Evolutionary conservation across 345 rosid genomes (phyloP), one percentile per base, ranked within the genome.

Genomic region (Rubroshorea leprosula): DNA sequence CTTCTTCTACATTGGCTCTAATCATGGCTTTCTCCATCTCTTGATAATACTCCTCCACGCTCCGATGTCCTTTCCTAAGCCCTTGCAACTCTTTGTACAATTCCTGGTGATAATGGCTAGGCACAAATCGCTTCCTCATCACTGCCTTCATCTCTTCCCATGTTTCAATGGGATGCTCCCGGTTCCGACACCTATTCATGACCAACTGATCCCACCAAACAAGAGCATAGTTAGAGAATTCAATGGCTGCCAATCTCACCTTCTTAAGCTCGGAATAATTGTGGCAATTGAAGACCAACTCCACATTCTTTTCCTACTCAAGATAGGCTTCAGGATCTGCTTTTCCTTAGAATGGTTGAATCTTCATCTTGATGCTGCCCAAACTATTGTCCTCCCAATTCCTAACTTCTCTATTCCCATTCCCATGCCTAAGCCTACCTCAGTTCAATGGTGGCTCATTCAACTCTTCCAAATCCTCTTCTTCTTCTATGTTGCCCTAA

Each of bases 121-220:
- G 49, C 1, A 49, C 44, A 49, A 64, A 26, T 14, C 48, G n/a
- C 23, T 11, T 55, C 1, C 35, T 45, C 47, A 55, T 64, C 16
- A 55, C 15, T 1, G n/a, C n/a, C 14, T 56, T 64, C 48, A 55
- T 25, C n/a, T 54, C 51, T 0, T 44, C 44, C 53, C 21, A 54
- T 12, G 53, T 54, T 5, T 54, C 16, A 2, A 53, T 46, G 5
- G 29, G 62, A 13, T 13, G 0, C 4, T 55, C 46, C 2, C 35
- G 5, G 14, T 45, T 5, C 13, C 31, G 14, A 13, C 50, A 39
- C n/a, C 1, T n/a, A 0, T 16, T 44, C 19, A 23, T 8, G 15
- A 41, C 16, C 5, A 57, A 14, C 41, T 57, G 49, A 14, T 57
- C 4, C 49, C 50, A 57, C 4, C 25, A 57, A 4, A 20, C 0